These are phyloP conservation scores for Chaetomium olivaceum DNA, from an alignment of 2,329 filamentous ascomycete species.

Conservation along the genomic window DNA sequence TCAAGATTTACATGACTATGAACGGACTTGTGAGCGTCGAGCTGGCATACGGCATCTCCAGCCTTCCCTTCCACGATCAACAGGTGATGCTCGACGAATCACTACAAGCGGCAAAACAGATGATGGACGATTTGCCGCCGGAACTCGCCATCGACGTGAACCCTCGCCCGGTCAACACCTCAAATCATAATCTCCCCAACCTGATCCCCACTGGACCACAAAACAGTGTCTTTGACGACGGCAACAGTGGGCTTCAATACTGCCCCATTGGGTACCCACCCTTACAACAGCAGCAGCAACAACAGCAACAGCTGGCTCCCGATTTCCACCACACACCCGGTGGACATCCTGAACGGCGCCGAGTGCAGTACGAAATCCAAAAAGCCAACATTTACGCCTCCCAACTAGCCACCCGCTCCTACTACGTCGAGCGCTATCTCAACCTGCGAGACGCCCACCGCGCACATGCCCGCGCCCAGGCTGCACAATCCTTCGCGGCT, in stretches of 20 bases:
- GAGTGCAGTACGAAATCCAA: conserved; percentile 82
- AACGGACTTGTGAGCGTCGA: conserved; percentile 77
- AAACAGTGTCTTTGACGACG: conserved; percentile 43
- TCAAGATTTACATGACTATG: conserved; percentile 78
- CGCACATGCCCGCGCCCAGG: conserved; percentile 42
- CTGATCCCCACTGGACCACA: conserved; percentile 30
- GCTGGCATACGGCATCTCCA: conserved; percentile 76
- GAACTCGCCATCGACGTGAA: conserved; percentile 53
- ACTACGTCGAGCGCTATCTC: conserved; percentile 84
- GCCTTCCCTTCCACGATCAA: conserved; percentile 77
- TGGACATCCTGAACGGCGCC: conserved; percentile 51
- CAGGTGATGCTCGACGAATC: conserved; percentile 70
- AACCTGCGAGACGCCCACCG: conserved; percentile 69
- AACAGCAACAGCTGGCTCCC: conserved; percentile 44
- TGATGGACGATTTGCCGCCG: conserved; percentile 65
- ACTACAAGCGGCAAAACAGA: conserved; percentile 67
- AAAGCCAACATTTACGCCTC: conserved; percentile 88
- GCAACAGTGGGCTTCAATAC: conserved; percentile 49
- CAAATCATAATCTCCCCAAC: conserved; percentile 20
- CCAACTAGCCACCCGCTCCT: conserved; percentile 77
- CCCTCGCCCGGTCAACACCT: conserved; percentile 39
- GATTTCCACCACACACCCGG: conserved; percentile 54
- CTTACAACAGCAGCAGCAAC: conserved; percentile 11
- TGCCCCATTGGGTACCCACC: conserved; percentile 52
- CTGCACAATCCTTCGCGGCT: conserved; percentile 38